Base-by-base conservation (phyloP, 2,329 filamentous ascomycete species). In the Penicillium sp. region DNA sequence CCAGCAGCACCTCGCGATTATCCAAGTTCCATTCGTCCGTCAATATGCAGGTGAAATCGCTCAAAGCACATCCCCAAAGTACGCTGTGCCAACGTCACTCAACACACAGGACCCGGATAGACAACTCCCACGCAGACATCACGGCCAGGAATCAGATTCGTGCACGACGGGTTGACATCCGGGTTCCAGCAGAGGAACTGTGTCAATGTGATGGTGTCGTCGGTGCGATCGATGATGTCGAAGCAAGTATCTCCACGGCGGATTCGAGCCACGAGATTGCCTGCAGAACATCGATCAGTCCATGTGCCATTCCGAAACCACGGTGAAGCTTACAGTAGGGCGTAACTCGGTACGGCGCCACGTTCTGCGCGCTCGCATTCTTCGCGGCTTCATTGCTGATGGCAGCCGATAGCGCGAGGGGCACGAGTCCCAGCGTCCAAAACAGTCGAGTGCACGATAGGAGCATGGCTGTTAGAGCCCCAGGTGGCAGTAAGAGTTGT, bases 121-220 rank as follows among this genome's bases (percentile, higher is more conserved):
- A 19, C 7, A 7, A 50, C 49, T 2, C 47, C 51, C 13, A 54
- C 36, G 14, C 53, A 56, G 16, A 54, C 27, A 19, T 43, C 26
- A 9, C 47, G 49, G n/a, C 51, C 53, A 1, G 51, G 47, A 11
- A 56, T 56, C 3, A 56, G 39, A 15, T 56, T 56, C 7, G 53
- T 48, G 39, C 53, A 56, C 34, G 13, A 30, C 1, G 45, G 29
- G 21, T 56, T 56, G 40, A 56, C 51, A 9, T 56, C 51, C 5
- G 51, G 41, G 25, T 56, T 56, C 53, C 53, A 56, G 29, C 53
- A 56, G 9, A 53, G 16, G 4, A 56, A 41, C 23, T 56, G 47
- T 15, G 32, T 39, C 10, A 56, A 51, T 15, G 49, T 53, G 29
- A 56, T 42, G 7, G 21, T 35, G n/a, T 53, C 45, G 4, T 47